phyloP scores from a whole-genome alignment of 345 rosid genomes.

The Nephelium lappaceum region DNA sequence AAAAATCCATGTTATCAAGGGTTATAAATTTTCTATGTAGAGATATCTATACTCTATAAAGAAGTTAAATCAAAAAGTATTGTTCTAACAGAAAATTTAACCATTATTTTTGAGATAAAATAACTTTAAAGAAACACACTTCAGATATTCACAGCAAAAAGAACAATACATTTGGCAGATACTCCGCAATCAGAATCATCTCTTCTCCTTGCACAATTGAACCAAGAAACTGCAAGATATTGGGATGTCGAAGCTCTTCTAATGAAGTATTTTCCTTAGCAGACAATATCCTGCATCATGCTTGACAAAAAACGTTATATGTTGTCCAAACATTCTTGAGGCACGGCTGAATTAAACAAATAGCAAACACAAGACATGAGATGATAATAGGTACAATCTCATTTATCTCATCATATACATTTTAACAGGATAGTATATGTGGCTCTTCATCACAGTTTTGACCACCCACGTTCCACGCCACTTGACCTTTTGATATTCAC shows the following conservation, averaged over 20 bases:
- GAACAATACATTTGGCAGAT: slow-evolving; percentile 56
- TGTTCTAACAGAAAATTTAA: background rate
- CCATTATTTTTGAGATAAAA: background rate
- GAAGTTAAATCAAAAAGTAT: background rate
- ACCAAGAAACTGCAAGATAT: slow-evolving; percentile 67
- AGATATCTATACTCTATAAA: background rate
- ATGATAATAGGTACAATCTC: background rate
- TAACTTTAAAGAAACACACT: background rate
- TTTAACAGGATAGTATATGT: slow-evolving; percentile 41
- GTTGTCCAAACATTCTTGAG: background rate
- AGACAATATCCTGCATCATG: slow-evolving; percentile 50
- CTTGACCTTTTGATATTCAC: slow-evolving; percentile 56
- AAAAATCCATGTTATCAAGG: background rate
- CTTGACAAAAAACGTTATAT: background rate
- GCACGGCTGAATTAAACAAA: background rate
- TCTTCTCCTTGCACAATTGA: slow-evolving; percentile 60
- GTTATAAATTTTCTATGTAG: background rate
- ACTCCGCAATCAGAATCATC: slow-evolving; percentile 58
- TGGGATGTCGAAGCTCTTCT: slow-evolving; percentile 67
- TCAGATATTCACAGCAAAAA: background rate
- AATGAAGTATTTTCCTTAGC: slow-evolving; percentile 54
- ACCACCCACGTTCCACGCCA: slow-evolving; percentile 78
- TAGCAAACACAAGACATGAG: background rate
- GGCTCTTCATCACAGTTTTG: slow-evolving; percentile 57
- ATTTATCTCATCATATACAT: slow-evolving; percentile 30